A percentile compares a stretch with the other conserved stretches of the same genome.
These are phyloP conservation scores for Austroboletus rostrupii DNA, from an alignment of 1,284 basidiomycete genomes.

Conservation along the genomic window DNA sequence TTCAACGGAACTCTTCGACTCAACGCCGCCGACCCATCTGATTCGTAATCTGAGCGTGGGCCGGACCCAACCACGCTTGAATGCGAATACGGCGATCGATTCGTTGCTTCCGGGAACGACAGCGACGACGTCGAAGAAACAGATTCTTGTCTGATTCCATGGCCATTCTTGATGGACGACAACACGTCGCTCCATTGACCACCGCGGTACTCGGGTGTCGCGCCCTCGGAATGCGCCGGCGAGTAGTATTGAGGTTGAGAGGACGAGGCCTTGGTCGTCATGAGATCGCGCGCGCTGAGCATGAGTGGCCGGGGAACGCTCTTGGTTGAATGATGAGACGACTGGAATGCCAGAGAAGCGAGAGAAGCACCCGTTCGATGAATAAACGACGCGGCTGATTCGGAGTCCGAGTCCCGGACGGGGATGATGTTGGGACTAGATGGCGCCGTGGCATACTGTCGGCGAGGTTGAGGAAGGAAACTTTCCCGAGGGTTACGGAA, in stretches of 20 bases:
- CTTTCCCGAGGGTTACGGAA: slow-evolving; percentile 59
- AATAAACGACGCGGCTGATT: slow-evolving; percentile 24
- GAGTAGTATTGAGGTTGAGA: slow-evolving; percentile 6
- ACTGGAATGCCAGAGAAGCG: slow-evolving; percentile 40
- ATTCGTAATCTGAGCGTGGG: slow-evolving; percentile 48
- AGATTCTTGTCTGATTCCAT: slow-evolving; percentile 45
- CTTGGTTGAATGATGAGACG: slow-evolving; percentile 31
- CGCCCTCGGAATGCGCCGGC: slow-evolving; percentile 36
- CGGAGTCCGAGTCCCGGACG: slow-evolving; percentile 32
- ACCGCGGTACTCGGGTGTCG: slow-evolving; percentile 28
- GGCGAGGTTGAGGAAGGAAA: slow-evolving; percentile 37
- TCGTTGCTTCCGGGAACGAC: slow-evolving; percentile 46
- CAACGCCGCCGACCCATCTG: slow-evolving; percentile 37
- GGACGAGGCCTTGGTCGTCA: slow-evolving; percentile 32
- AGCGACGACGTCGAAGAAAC: slow-evolving; percentile 62
- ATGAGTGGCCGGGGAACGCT: slow-evolving; percentile 54
- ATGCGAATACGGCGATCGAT: slow-evolving; percentile 17
- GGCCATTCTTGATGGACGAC: slow-evolving; percentile 33
- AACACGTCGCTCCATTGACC: slow-evolving; percentile 50
- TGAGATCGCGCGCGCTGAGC: slow-evolving; percentile 45
- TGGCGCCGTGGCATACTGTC: slow-evolving; percentile 34
- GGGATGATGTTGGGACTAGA: slow-evolving; percentile 34
- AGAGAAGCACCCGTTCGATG: slow-evolving; percentile 38
- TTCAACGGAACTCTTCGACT: slow-evolving; percentile 62
- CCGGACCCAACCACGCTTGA: slow-evolving; percentile 19